These are phyloP conservation scores for Nemania sp. DNA, from an alignment of 2,329 filamentous ascomycete genomes.

Conservation along the genomic window DNA sequence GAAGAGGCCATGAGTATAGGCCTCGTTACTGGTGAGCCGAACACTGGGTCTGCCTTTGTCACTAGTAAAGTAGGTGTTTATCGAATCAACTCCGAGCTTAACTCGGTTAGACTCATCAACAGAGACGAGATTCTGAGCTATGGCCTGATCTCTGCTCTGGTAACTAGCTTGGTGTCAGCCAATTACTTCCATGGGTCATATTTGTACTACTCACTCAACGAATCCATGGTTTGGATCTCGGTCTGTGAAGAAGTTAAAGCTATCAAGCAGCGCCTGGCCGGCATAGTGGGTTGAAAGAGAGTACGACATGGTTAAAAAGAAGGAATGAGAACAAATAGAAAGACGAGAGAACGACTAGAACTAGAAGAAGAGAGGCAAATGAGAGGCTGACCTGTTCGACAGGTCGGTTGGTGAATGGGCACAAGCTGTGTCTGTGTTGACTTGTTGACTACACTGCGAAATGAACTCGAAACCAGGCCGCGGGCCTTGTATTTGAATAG, in stretches of 20 bases:
- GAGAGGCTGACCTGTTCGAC: slow-evolving; percentile 23
- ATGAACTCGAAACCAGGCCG: no score
- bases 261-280: slow-evolving; percentile 39
- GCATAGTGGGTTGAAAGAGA: slow-evolving; percentile 39
- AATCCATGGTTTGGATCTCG: slow-evolving; percentile 68
- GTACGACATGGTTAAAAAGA: slow-evolving; percentile 32
- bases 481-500: slow-evolving; percentile 28
- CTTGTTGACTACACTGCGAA: no score
- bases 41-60: slow-evolving; percentile 60
- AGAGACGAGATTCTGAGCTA: slow-evolving; percentile 46
- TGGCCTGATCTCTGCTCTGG: slow-evolving; percentile 47
- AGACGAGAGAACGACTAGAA: slow-evolving; percentile 29
- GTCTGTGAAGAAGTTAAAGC: slow-evolving; percentile 55
- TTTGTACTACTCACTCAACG: slow-evolving; percentile 58
- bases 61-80: slow-evolving; percentile 41
- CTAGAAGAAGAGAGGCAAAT: slow-evolving; percentile 31
- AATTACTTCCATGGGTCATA: slow-evolving; percentile 20
- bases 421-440: slow-evolving; percentile 30
- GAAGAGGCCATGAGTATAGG: slow-evolving; percentile 68
- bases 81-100: slow-evolving; percentile 50
- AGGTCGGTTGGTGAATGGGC: no score
- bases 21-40: slow-evolving; percentile 65
- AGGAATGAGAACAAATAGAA: slow-evolving; percentile 3
- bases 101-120: slow-evolving; percentile 48
- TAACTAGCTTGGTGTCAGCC: slow-evolving; percentile 42